Base-by-base conservation (phyloP, 352 stramenopile species). In the Globisporangium solare region DNA sequence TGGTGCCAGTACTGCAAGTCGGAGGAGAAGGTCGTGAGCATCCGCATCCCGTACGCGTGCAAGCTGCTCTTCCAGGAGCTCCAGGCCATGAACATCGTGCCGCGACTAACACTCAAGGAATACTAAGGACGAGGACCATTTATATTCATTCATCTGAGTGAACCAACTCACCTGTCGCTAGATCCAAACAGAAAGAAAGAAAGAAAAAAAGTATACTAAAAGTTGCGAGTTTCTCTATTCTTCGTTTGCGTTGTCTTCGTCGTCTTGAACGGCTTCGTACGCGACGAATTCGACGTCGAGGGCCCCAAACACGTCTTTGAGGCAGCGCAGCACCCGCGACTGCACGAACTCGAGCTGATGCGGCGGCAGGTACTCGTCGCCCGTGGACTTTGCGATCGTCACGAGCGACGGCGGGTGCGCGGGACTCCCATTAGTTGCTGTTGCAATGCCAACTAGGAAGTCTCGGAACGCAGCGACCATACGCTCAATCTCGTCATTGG, bases 81-180 rank as follows among this genome's bases (percentile, higher is more conserved):
- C 27, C 94, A 99, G 66, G 96, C 94, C 35, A 99, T 99, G 98
- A 99, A 99, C 81, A 98, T 99, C 50, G 83, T 99, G 41, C 97
- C 97, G 21, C 88, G 96, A 64, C 69, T 99, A 47, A 98, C 89
- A 56, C 84, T 99, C 31, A 92, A 98, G 66, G 96, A 99, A 63
- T 91, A 88, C 60, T 91, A 86, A 68, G n/a, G 35, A 20, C 20
- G 13, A 24, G 15, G 27, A 20, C 27, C 27, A 35, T 35, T 35
- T 35, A 35, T 35, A 35, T 35, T 35, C 27, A 35, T 35, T 6
- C 27, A 35, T n/a, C n/a, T n/a, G n/a, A 27, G 7, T 35, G 27
- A 35, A 35, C 27, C 27, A 10, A 35, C 27, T 35, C 27, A 35
- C 27, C 27, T 35, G 27, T 35, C 27, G 27, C 27, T 35, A 35